Evolutionary conservation across 1,139 yeast species (phyloP), one percentile per base, ranked within the genome.

Genomic region (Insectozyma bohioensis): DNA sequence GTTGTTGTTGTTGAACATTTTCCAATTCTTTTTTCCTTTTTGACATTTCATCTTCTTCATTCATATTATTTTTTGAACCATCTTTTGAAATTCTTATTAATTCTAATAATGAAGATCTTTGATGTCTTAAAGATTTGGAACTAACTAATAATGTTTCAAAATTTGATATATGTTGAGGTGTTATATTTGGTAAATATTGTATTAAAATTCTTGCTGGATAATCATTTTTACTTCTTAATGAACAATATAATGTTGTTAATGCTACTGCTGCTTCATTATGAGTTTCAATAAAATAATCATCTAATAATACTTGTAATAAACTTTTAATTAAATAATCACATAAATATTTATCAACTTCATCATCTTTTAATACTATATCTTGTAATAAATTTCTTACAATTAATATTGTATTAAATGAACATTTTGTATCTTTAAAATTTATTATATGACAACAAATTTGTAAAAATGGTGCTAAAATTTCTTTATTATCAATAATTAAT

Each of bases 221-320:
- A 42, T 75, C 75, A 32, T 73, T 71, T 43, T 81, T 80, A 4
- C 78, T 69, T 42, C 94, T 72, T 47, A 86, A 66, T 4, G 83
- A 76, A 48, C 88, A 76, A 54, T 88, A 90, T 32, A 90, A 65
- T 2, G 85, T 77, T 0, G 96, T 85, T 39, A 90, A 71, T 1
- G 95, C 86, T 41, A 85, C 81, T 6, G 95, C 92, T 1, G 95
- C 95, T 56, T 92, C 98, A 15, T 84, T 76, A 47, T 88, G 95
- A 1, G 94, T 85, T 48, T 92, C 97, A 29, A 77, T 75, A 55
- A 85, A 87, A 45, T 86, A 83, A 37, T 80, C 83, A 50, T 86
- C 95, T 37, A 75, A 67, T 34, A 92, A 63, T 4, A 90, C 79
- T 21, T 58, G 56, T 13, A 75, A 47, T 31, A 76, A 59, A 0